These are phyloP conservation scores for Botrytis medusae DNA, from an alignment of 2,329 filamentous ascomycete species.

Conservation along the genomic window DNA sequence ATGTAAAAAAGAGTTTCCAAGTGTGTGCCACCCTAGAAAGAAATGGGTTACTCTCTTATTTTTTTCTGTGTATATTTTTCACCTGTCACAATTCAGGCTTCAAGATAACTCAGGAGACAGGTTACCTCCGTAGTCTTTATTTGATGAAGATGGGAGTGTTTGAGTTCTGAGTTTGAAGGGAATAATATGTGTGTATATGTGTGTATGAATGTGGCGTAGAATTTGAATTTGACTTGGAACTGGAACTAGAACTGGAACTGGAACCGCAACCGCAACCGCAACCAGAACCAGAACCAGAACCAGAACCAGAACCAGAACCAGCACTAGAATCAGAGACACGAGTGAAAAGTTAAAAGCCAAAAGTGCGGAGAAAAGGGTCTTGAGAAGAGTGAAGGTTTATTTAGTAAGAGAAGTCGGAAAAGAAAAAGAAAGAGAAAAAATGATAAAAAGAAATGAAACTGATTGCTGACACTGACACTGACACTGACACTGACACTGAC, in stretches of 20 bases:
- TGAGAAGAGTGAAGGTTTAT: background rate
- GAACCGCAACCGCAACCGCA: no score
- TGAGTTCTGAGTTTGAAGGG: background rate
- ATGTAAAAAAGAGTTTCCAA: constrained; percentile 7
- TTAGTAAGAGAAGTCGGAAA: background rate
- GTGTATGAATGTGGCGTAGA: constrained; percentile 8
- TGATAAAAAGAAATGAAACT: background rate
- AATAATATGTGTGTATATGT: background rate
- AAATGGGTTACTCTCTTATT: constrained; percentile 3
- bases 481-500: background rate
- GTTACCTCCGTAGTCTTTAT: background rate
- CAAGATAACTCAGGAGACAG: background rate
- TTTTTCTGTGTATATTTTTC: background rate
- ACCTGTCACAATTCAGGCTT: constrained; percentile 10
- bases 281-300: no score
- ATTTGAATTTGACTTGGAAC: background rate
- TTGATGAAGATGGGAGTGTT: background rate
- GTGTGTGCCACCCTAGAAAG: constrained; percentile 2
- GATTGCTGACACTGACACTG: background rate
- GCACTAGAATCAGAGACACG: no score
- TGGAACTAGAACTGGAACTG: background rate
- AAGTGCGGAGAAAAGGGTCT: background rate
- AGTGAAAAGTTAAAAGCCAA: background rate
- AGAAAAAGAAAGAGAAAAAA: background rate
- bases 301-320: no score